These are phyloP conservation scores for Monosporozyma aquatica DNA, from an alignment of 805 yeast genomes.

Conservation along the genomic window DNA sequence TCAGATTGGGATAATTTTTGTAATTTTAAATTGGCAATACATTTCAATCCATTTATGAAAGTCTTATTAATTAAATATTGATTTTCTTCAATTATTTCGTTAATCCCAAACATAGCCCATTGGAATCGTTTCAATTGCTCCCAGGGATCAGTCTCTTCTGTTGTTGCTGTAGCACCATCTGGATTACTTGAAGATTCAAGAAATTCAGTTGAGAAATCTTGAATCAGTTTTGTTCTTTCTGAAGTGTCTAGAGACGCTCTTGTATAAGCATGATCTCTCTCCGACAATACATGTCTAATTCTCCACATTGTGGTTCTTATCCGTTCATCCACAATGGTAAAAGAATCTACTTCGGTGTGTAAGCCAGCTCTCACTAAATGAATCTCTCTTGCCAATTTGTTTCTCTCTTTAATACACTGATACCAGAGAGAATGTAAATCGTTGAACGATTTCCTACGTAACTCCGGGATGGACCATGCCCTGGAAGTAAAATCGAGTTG, in stretches of 20 bases:
- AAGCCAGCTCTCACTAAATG: constrained; percentile 37
- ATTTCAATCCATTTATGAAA: constrained; percentile 59
- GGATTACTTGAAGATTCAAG: constrained; percentile 8
- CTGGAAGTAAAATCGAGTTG: constrained; percentile 52
- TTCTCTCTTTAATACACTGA: constrained; percentile 72
- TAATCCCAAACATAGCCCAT: constrained; percentile 78
- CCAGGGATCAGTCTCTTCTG: constrained; percentile 49
- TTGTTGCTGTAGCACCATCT: too few species aligned
- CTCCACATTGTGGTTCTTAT: constrained; percentile 62
- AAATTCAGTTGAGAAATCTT: constrained; percentile 33
- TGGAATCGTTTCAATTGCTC: constrained; percentile 72
- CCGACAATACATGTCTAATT: constrained; percentile 79
- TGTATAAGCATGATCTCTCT: constrained; percentile 65
- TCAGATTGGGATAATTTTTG: constrained; percentile 44
- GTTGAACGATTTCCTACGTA: constrained; percentile 83
- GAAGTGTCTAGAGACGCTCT: constrained; percentile 43
- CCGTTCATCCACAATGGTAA: constrained; percentile 32
- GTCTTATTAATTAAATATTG: constrained; percentile 42
- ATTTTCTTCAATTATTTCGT: constrained; percentile 51
- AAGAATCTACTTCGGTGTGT: constrained; percentile 32
- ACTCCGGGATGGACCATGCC: constrained; percentile 80
- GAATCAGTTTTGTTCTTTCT: constrained; percentile 39
- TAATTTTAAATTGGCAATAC: constrained; percentile 60
- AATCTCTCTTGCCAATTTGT: constrained; percentile 65
- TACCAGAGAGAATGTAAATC: constrained; percentile 93